phyloP scores from a whole-genome alignment of 139 green algal genomes.

The Asterochloris erici region DNA sequence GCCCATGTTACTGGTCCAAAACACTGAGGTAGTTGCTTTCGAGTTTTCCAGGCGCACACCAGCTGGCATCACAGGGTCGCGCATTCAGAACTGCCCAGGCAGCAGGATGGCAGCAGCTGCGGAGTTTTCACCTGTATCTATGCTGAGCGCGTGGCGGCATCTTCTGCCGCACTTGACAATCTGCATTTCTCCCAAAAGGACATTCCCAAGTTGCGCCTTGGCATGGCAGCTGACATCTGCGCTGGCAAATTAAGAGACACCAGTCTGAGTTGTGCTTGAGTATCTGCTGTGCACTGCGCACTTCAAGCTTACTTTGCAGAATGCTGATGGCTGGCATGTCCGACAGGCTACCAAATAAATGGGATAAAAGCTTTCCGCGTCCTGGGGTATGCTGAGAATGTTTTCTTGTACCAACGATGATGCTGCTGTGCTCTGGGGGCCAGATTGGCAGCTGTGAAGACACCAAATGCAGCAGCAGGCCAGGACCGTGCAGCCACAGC shows the following conservation, averaged over 20 bases:
- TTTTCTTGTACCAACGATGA: slow-evolving; percentile 11
- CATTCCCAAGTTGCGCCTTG: slow-evolving; percentile 17
- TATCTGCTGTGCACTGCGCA: no score
- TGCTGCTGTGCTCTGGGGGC: slow-evolving; percentile 7
- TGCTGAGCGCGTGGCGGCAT: slow-evolving; percentile 11
- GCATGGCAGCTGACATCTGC: slow-evolving; percentile 16
- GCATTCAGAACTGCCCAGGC: not conserved
- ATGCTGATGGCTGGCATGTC: no score
- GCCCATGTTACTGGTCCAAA: not conserved
- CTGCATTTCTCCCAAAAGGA: slow-evolving; percentile 14
- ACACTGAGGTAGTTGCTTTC: not conserved
- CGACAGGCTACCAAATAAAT: not conserved
- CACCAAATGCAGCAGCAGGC: not conserved
- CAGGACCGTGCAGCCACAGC: no score
- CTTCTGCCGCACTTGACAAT: no score
- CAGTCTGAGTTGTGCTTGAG: no score
- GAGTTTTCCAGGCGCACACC: not conserved
- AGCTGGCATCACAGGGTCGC: not conserved
- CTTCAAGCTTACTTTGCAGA: no score
- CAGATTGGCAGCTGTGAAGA: slow-evolving; percentile 4
- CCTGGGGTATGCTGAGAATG: not conserved
- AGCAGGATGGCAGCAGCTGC: slow-evolving; percentile 18
- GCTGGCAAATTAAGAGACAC: no score
- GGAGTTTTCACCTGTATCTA: slow-evolving; percentile 23
- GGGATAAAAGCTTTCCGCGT: no score